Base-by-base conservation (phyloP, 73 alveolate genomes). In the Effrenium voratum region DNA sequence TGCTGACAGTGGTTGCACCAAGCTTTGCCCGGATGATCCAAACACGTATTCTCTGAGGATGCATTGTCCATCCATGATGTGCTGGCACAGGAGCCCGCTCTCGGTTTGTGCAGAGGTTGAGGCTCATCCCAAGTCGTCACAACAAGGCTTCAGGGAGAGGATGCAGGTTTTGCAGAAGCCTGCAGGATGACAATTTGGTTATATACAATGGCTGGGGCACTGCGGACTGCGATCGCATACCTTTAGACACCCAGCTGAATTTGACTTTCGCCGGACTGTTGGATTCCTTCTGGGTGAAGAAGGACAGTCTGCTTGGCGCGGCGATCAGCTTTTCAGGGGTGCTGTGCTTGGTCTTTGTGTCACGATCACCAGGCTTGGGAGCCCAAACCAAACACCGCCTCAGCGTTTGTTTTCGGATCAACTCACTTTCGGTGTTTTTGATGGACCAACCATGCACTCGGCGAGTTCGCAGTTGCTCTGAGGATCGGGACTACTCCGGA, bases 171-270 rank as follows among this genome's bases (percentile, higher is more conserved):
- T 52, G 19, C 40, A 70, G 36, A 38, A 38, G 32, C 3, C 63
- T 15, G n/a, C 40, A 87, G 95, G 95, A 87, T 63, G 95, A 87
- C 95, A 87, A 87, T 55, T 49, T 87, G 59, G 80, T 87, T 50
- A 87, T 87, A 83, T 87, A 63, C 95, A 87, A 87, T 45, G 95
- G 95, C 50, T 87, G 95, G 95, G 95, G 95, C 36, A 87, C 95
- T 1, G 95, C 95, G 15, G 95, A 87, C 41, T 87, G 95, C 70
- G 95, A 87, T 38, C 63, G 55, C 44, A 87, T 87, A 45, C 95
- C 95, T n/a, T 36, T 72, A 16, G 95, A 47, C 1, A 24, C 94
- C 34, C 46, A 70, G 30, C 92, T 10, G 24, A 13, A 49, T 28
- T 32, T 4, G 5, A n/a, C n/a, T n/a, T n/a, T n/a, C n/a, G n/a